Evolutionary conservation across 768 basidiomycete species (phyloP).

Genomic region (Lactarius trivialis): DNA sequence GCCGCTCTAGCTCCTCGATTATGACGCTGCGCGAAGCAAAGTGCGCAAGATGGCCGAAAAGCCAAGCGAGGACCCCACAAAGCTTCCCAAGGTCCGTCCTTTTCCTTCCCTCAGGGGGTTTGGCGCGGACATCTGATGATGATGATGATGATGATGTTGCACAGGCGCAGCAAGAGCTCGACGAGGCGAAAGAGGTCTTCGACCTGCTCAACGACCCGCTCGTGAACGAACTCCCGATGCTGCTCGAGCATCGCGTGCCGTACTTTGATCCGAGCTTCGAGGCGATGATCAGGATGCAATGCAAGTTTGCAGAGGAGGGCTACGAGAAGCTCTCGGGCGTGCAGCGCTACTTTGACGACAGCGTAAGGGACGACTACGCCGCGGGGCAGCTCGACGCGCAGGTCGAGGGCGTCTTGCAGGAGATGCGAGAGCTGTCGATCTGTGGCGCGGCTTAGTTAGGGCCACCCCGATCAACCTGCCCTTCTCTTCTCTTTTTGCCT

Average conservation of each 20-base stretch:
- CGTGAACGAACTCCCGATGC: constrained; percentile 81
- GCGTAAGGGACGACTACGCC: constrained; percentile 92
- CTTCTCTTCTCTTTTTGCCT: neutral
- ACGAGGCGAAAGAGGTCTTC: constrained; percentile 91
- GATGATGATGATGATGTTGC: too few relatives aligned
- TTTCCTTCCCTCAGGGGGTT: neutral
- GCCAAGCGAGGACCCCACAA: constrained; percentile 88
- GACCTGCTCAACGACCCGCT: constrained; percentile 90
- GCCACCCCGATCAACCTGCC: neutral
- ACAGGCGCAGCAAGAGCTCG: constrained; percentile 92
- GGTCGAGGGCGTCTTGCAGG: constrained; percentile 94
- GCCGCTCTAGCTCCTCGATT: constrained; percentile 76
- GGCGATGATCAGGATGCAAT: constrained; percentile 97
- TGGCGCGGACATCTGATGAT: too few relatives aligned
- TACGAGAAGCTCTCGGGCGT: constrained; percentile 96
- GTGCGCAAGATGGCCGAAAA: constrained; percentile 87
- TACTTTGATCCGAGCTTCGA: constrained; percentile 99
- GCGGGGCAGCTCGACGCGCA: constrained; percentile 94
- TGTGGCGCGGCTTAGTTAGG: constrained; percentile 52
- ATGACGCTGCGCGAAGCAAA: constrained; percentile 86
- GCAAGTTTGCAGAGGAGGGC: constrained; percentile 96
- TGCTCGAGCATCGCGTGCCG: constrained; percentile 92
- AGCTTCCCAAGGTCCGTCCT: constrained; percentile 67
- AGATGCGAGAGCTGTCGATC: constrained; percentile 95
- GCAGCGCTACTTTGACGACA: constrained; percentile 87